phyloP scores from a whole-genome alignment of 164 flowering plant genomes.

The Aristolochia californica region DNA sequence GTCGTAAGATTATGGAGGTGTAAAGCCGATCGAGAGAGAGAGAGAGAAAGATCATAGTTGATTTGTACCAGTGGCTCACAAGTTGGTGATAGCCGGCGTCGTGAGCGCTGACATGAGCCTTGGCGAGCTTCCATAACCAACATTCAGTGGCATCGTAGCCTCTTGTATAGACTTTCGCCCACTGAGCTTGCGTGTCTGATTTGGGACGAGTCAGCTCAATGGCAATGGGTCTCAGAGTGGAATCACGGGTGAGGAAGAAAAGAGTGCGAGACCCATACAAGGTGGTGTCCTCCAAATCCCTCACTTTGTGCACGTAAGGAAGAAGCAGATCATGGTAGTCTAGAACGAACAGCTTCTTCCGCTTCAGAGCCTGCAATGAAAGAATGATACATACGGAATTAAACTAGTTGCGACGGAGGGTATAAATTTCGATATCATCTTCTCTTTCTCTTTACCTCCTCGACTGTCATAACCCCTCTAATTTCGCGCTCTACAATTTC shows the following conservation, averaged over 20 bases:
- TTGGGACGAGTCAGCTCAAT: slow-evolving; percentile 62
- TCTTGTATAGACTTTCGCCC: slow-evolving; percentile 48
- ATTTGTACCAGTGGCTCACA: slow-evolving; percentile 57
- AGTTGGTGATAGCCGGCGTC: slow-evolving; percentile 68
- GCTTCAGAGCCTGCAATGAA: slow-evolving; percentile 31
- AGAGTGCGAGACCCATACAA: slow-evolving; percentile 67
- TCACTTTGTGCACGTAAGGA: slow-evolving; percentile 45
- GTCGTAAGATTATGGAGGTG: neutral
- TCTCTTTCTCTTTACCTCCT: slow-evolving; percentile 21
- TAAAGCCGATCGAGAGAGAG: neutral
- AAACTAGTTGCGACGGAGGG: too few relatives aligned
- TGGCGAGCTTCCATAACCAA: slow-evolving; percentile 72
- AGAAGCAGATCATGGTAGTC: slow-evolving; percentile 59
- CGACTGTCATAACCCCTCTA: slow-evolving; percentile 19
- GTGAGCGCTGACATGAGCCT: slow-evolving; percentile 56
- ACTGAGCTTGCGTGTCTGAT: slow-evolving; percentile 27
- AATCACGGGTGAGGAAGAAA: slow-evolving; percentile 35
- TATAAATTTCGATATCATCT: neutral
- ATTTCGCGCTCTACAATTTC: slow-evolving; percentile 24
- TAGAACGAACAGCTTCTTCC: slow-evolving; percentile 45
- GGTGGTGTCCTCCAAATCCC: slow-evolving; percentile 35
- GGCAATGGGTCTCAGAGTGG: slow-evolving; percentile 49
- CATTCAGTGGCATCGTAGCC: slow-evolving; percentile 32
- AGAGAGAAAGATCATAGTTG: neutral
- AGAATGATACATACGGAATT: too few relatives aligned